A percentile compares a stretch with the other conserved stretches of the same genome.
phyloP scores from a whole-genome alignment of 164 flowering plant species.

The Stephania japonica region DNA sequence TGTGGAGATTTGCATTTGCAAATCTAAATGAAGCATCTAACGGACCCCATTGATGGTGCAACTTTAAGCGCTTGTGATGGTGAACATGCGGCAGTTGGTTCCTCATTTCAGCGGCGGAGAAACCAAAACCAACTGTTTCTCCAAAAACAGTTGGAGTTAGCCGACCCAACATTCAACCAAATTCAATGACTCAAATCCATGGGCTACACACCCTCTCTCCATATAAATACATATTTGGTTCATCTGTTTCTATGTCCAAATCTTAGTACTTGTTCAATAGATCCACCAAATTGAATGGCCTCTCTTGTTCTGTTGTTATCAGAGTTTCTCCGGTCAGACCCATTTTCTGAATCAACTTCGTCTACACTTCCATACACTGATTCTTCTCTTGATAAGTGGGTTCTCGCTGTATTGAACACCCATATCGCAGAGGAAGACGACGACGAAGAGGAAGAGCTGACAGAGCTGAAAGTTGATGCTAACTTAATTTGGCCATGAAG shows the following conservation, averaged over 20 bases:
- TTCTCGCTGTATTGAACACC: background rate
- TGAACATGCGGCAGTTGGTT: background rate
- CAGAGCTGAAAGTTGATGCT: background rate
- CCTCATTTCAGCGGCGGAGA: background rate
- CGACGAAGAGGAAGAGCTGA: background rate
- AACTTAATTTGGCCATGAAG: background rate
- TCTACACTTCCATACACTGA: too few relatives aligned
- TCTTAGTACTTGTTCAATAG: too few relatives aligned
- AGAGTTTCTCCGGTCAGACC: background rate
- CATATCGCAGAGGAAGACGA: background rate
- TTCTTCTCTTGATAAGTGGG: background rate
- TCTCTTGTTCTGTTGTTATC: background rate
- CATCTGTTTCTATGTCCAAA: too few relatives aligned
- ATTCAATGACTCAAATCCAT: too few relatives aligned
- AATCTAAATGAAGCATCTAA: too few relatives aligned
- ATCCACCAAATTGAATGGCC: background rate
- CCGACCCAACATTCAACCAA: background rate
- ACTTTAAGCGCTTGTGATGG: background rate
- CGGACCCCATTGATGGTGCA: background rate
- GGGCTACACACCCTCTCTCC: too few relatives aligned
- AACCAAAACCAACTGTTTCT: background rate
- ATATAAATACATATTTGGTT: too few relatives aligned
- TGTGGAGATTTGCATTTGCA: too few relatives aligned
- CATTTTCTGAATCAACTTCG: background rate
- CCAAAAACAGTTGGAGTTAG: background rate